Base-by-base conservation (phyloP, 805 yeast species). In the Debaryomyces hansenii region DNA sequence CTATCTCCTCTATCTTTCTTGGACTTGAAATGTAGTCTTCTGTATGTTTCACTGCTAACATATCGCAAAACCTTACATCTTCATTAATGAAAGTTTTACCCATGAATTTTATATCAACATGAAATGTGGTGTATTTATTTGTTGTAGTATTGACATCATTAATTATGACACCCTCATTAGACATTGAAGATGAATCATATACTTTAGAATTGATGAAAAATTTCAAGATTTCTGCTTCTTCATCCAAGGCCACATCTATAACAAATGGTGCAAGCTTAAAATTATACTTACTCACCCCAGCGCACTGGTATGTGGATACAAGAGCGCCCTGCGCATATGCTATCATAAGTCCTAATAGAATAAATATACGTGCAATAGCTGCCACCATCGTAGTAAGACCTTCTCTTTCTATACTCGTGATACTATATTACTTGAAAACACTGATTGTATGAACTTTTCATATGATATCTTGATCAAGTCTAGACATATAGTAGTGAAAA, bases 71-170 rank as follows among this genome's bases (percentile, higher is more conserved):
- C 16, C 82, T 58, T 16, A 62, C 51, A 50, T 70, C 71, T 33
- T 72, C 71, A 47, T 67, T 69, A 9, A 65, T 54, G 6, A 77
- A 56, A 20, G 60, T 57, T 37, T 72, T 70, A 14, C 78, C 81
- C 59, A 69, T 65, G 53, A 72, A 78, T 40, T 65, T 66, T 7
- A 78, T 59, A 32, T 66, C 64, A 10, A 76, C 74, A 44, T 76
- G 79, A 37, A 79, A 57, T 1, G 82, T 76, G 8, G 83, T 77
- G 55, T 60, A 78, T 50, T 62, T 68, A 57, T 78, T 77, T 1
- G 82, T 72, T 3, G 70, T 59, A 1, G 51, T 9, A 52, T 79
- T 70, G 28, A 77, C 76, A 49, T 79, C 83, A 11, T 63, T 52
- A 8, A 78, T 70, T 4, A 63, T 44, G 12, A 56, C 56, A 7